Evolutionary conservation across 2,329 filamentous ascomycete species (phyloP), one percentile per base, ranked within the genome.

Genomic region (Curvularia hawaiiensis): DNA sequence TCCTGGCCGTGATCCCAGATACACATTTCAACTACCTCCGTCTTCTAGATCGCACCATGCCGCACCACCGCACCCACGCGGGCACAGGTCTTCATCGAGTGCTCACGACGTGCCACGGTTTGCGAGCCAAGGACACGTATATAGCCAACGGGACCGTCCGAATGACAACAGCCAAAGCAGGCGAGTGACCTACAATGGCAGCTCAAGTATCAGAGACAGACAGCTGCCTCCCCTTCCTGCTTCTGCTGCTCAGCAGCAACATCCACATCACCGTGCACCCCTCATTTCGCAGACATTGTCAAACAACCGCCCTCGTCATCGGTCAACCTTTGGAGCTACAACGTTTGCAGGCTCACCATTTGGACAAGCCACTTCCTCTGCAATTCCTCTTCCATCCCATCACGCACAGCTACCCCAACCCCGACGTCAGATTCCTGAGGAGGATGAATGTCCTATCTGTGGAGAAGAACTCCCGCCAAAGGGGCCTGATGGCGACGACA

Each of bases 391-490:
- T 2, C 52, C 63, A 46, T 58, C 53, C 12, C 58, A 61, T 10
- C 57, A 60, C 26, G 60, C 63, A 20, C 67, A 66, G 22, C 68
- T 67, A 12, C 54, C 63, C 18, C 64, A 63, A 0, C 70, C 67
- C 4, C 55, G 70, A 20, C 64, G 68, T 22, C 66, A 74, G 51
- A 72, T 81, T 12, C 65, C 73, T 2, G 90, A 93, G 71, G 90
- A 92, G 69, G 90, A 93, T 70, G 88, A 91, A 67, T 94, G 90
- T 60, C 90, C 90, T 0, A 84, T 93, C 44, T 94, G 90, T 66
- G 89, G 90, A 68, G 77, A 80, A 38, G 89, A 92, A 75, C 80
- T 92, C 3, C 89, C 90, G 0, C 83, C 85, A 2, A 75, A 72
- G 52, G 73, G 68, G 4, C 66, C 69, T 1, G 61, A 73, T 24